Percentiles rank a stretch among this genome's conserved stretches.
Conservation (phyloP, 106 monocot species). For the Dendrobium chrysotoxum region DNA sequence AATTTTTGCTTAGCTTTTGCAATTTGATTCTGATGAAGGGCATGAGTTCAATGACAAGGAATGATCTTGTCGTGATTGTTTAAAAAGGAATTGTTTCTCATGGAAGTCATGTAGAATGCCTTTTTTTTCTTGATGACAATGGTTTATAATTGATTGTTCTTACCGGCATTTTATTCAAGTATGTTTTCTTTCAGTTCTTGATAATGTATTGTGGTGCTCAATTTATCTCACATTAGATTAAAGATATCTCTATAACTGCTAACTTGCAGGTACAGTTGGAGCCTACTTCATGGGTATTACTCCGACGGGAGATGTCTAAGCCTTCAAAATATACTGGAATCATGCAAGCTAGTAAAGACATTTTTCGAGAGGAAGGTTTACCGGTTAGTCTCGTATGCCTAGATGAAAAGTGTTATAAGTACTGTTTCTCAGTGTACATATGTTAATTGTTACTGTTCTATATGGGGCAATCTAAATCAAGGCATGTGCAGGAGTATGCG, state of each 20-base stretch:
- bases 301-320: constrained; percentile 38
- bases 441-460: not conserved
- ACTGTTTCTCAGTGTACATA: constrained; percentile 2
- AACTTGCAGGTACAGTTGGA: constrained; percentile 82
- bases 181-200: not conserved
- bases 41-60: not conserved
- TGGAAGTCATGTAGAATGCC: not conserved
- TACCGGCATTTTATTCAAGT: not conserved
- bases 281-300: constrained; percentile 68
- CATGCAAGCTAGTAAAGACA: constrained; percentile 81
- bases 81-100: not conserved
- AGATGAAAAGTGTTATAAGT: not conserved
- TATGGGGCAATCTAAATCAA: not conserved
- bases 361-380: constrained; percentile 85
- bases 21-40: not conserved
- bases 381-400: constrained; percentile 26
- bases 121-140: not conserved
- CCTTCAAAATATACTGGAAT: constrained; percentile 89
- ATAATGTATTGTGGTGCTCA: constrained; percentile 2
- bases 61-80: no score
- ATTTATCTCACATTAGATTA: not conserved
- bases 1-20: not conserved
- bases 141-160: not conserved
- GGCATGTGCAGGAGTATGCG: not conserved
- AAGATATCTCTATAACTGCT: not conserved